These are phyloP conservation scores for Tremella mesenterica DNA, from an alignment of 768 basidiomycete genomes.

Conservation along the genomic window DNA sequence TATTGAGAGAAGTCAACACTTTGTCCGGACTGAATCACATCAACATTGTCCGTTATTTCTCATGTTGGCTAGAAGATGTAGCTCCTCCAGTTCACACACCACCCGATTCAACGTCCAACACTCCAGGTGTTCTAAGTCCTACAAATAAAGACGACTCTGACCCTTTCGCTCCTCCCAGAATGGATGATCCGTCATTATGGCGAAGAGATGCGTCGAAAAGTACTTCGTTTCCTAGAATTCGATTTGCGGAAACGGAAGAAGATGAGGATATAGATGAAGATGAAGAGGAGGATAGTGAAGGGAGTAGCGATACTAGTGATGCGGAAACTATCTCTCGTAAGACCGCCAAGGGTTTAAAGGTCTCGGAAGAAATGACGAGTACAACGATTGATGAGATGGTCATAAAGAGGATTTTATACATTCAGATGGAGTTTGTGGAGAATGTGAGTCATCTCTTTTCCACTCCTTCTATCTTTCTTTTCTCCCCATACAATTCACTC, in stretches of 20 bases:
- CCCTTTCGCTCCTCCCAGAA: conserved; percentile 57
- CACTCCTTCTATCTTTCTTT: too few species aligned
- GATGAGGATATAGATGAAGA: conserved; percentile 49
- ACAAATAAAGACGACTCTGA: conserved; percentile 44
- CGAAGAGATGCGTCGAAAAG: conserved; percentile 46
- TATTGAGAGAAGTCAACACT: conserved; percentile 83
- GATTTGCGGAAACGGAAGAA: conserved; percentile 52
- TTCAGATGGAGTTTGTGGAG: conserved; percentile 65
- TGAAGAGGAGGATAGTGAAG: conserved; percentile 12
- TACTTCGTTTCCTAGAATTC: conserved; percentile 69
- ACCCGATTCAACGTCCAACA: conserved; percentile 2
- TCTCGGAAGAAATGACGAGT: conserved; percentile 22
- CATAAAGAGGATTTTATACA: conserved; percentile 62
- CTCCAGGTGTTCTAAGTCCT: conserved; percentile 1
- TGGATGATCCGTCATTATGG: conserved; percentile 51
- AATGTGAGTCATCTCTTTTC: conserved; percentile 30
- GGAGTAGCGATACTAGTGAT: neutral
- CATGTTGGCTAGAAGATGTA: conserved; percentile 31
- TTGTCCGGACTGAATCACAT: conserved; percentile 79
- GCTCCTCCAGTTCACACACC: conserved; percentile 11
- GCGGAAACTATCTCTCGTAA: neutral
- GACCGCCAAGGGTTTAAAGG: conserved; percentile 6
- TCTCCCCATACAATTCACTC: too few species aligned
- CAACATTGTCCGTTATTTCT: conserved; percentile 80
- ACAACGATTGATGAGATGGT: conserved; percentile 20